A percentile compares a stretch with the other conserved stretches of the same genome.
Evolutionary conservation across 345 rosid genomes (phyloP).

Genomic region (Ceriops decandra): DNA sequence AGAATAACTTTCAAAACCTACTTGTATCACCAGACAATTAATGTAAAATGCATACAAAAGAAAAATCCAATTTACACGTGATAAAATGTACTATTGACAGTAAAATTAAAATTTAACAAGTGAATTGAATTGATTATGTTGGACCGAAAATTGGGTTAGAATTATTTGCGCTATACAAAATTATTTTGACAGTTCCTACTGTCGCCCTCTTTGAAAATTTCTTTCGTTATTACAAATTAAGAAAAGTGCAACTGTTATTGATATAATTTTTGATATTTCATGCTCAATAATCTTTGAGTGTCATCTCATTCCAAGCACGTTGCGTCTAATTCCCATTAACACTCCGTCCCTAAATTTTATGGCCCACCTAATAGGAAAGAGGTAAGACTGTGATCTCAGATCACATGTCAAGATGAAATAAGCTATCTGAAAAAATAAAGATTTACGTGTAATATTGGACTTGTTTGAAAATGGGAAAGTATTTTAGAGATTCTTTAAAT

Average conservation of each 20-base stretch:
- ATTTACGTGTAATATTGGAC: too few species aligned
- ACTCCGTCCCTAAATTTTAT: too few species aligned
- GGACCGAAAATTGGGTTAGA: neutral
- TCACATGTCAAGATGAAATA: too few species aligned
- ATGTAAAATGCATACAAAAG: neutral
- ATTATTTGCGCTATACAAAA: neutral
- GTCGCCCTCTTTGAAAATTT: neutral
- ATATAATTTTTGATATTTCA: neutral
- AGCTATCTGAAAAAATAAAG: too few species aligned
- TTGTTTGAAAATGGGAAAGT: too few species aligned
- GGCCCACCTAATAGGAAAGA: too few species aligned
- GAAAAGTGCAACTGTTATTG: neutral
- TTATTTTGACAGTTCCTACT: neutral
- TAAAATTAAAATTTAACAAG: neutral
- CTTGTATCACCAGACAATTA: neutral
- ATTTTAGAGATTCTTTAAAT: too few species aligned
- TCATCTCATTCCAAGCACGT: too few species aligned
- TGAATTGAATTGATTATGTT: neutral
- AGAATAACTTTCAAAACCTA: conserved; percentile 15
- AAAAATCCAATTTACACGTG: neutral
- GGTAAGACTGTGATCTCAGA: too few species aligned
- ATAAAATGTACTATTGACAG: neutral
- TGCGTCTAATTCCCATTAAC: too few species aligned
- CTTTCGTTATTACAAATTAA: neutral
- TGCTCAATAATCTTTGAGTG: too few species aligned